These are phyloP conservation scores for Cytidiella melzeri DNA, from an alignment of 768 basidiomycete species.

Conservation along the genomic window DNA sequence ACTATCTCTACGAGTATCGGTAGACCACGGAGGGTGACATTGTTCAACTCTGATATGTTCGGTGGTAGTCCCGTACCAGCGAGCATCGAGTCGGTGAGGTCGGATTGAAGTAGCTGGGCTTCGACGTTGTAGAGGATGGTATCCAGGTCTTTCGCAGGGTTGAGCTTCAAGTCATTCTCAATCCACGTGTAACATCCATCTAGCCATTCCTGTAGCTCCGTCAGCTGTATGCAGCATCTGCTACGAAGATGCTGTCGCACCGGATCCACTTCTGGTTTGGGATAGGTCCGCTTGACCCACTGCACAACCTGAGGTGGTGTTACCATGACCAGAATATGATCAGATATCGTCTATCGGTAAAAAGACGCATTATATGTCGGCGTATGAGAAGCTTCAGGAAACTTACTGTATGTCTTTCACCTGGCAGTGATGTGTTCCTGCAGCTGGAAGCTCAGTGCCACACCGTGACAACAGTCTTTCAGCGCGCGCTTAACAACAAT, in stretches of 20 bases:
- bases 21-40: slow-evolving; percentile 31
- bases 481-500: too few species aligned
- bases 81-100: slow-evolving; percentile 66
- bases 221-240: too few species aligned
- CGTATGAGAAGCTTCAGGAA: too few species aligned
- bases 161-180: slow-evolving; percentile 37
- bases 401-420: too few species aligned
- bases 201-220: slow-evolving; percentile 84
- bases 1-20: slow-evolving; percentile 72
- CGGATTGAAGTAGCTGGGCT: slow-evolving; percentile 65
- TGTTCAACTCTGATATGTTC: slow-evolving; percentile 32
- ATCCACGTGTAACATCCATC: slow-evolving; percentile 67
- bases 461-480: too few species aligned
- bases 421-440: too few species aligned
- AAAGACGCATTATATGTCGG: too few species aligned
- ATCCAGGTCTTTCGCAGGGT: slow-evolving; percentile 41
- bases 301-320: slow-evolving; percentile 31
- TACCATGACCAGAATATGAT: too few species aligned
- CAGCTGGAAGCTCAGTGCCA: too few species aligned
- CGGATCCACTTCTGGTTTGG: slow-evolving; percentile 57
- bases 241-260: slow-evolving; percentile 30
- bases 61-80: slow-evolving; percentile 62
- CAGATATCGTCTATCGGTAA: too few species aligned
- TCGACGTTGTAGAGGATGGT: slow-evolving; percentile 52
- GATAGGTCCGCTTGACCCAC: slow-evolving; percentile 54